Base-by-base conservation (phyloP, 345 rosid genomes). In the Chamaenerion angustifolium region DNA sequence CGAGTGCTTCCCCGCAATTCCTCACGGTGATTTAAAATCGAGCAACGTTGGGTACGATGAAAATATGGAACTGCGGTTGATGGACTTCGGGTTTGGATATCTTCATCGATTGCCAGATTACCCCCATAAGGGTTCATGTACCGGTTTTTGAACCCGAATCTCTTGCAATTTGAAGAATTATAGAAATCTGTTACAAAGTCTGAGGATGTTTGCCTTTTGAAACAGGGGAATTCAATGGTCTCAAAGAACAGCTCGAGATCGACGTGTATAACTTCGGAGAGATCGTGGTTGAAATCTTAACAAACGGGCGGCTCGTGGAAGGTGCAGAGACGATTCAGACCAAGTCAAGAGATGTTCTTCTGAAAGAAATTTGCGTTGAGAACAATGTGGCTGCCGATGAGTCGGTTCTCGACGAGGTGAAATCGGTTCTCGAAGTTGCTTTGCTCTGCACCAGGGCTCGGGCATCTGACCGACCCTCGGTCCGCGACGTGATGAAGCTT, bases 1-100 rank as follows among this genome's bases (percentile, higher is more conserved):
- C 63, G 96, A 86, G 31, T 86, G 93, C 16, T 68, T 65, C 52
- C 98, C 98, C 55, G 73, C 92, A 41, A 76, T 90, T 48, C 83
- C 94, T 4, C 98, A 90, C 53, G 94, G 96, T 52, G 92, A 83
- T 72, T 57, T 90, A 70, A 83, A 65, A 71, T 75, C 77, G 10
- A 66, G 67, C 54, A 90, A 71, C 45, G 45, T 90, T 42, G 59
- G 78, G 44, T 81, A 86, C 9, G 82, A 72, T 14, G 84, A 83
- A 54, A 78, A 79, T 55, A 81, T 76, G 80, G 89, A 86, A 60
- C 88, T 87, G 2, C 78, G 67, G 56, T 59, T 90, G 67, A 78
- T 75, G 9, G 87, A 83, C 18, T 86, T 81, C 48, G 94, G 93
- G 40, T 67, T 75, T 73, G 76, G 70, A 43, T 59, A 67, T 64